Conservation (phyloP, 352 stramenopile genomes). For the Phytophthora rubi region DNA sequence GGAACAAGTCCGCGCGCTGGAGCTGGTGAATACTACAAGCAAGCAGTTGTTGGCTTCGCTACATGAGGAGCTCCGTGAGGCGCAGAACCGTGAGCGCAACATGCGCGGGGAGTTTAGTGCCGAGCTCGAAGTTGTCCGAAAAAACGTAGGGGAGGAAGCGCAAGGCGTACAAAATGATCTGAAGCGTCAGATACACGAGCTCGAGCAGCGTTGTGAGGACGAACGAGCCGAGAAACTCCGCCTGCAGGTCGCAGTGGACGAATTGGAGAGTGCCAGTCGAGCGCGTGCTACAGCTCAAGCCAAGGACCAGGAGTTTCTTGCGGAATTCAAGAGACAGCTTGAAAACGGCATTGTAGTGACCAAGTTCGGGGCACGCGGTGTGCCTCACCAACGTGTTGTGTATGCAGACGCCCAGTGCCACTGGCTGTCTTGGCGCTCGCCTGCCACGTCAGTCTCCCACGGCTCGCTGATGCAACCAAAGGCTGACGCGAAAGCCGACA, state of each 20-base stretch:
- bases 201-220: constrained; percentile 28
- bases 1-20: constrained; percentile 42
- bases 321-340: constrained; percentile 66
- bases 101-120: constrained; percentile 33
- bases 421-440: constrained; percentile 68
- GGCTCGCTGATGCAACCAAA: constrained; percentile 45
- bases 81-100: constrained; percentile 23
- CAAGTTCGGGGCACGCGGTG: constrained; percentile 60
- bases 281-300: constrained; percentile 33
- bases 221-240: constrained; percentile 39
- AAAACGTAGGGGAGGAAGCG: constrained; percentile 26
- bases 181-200: constrained; percentile 28
- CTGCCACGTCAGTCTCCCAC: constrained; percentile 18
- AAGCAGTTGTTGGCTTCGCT: constrained; percentile 40
- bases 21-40: constrained; percentile 37
- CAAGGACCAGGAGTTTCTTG: constrained; percentile 52
- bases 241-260: constrained; percentile 41
- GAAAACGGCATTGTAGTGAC: constrained; percentile 55
- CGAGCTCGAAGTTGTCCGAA: constrained; percentile 30
- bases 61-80: constrained; percentile 35
- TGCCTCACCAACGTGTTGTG: constrained; percentile 57
- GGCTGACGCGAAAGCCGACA: constrained; percentile 56
- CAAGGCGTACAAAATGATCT: constrained; percentile 27
- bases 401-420: constrained; percentile 59
- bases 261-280: constrained; percentile 38